Evolutionary conservation across 495 filamentous ascomycete genomes (phyloP).

Genomic region (Penicillium fimorum): DNA sequence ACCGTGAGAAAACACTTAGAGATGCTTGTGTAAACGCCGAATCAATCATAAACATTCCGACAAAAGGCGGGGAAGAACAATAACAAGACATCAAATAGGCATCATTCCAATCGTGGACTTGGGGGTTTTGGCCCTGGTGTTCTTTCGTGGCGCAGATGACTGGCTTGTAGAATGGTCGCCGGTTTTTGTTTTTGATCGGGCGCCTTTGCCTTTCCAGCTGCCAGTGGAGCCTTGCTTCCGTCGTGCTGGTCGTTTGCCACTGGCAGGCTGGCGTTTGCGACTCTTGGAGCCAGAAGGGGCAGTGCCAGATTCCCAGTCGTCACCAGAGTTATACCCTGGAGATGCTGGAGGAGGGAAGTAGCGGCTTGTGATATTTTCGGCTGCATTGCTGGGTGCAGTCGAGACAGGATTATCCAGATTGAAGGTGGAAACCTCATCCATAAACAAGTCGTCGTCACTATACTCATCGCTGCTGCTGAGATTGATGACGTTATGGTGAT

Average conservation of each 20-base stretch:
- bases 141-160: constrained; percentile 30
- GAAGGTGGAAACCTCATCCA: constrained; percentile 39
- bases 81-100: constrained; percentile 37
- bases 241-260: constrained; percentile 27
- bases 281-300: constrained; percentile 24
- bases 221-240: constrained; percentile 29
- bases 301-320: constrained; percentile 24
- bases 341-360: constrained; percentile 46
- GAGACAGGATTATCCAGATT: constrained; percentile 32
- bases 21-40: constrained; percentile 25
- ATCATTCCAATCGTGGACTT: constrained; percentile 47
- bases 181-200: constrained; percentile 28
- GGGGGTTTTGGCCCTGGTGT: constrained; percentile 30
- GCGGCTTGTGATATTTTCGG: constrained; percentile 34
- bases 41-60: constrained; percentile 21
- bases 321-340: constrained; percentile 23
- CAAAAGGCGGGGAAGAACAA: constrained; percentile 10
- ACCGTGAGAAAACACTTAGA: constrained; percentile 21
- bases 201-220: constrained; percentile 27
- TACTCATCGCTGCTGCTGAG: constrained; percentile 63
- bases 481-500: constrained; percentile 66
- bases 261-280: constrained; percentile 28
- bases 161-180: constrained; percentile 27
- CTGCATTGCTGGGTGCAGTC: background rate
- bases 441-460: constrained; percentile 47